phyloP scores from a whole-genome alignment of 2,329 filamentous ascomycete genomes.

The Parasarocladium wereldwijsianum region DNA sequence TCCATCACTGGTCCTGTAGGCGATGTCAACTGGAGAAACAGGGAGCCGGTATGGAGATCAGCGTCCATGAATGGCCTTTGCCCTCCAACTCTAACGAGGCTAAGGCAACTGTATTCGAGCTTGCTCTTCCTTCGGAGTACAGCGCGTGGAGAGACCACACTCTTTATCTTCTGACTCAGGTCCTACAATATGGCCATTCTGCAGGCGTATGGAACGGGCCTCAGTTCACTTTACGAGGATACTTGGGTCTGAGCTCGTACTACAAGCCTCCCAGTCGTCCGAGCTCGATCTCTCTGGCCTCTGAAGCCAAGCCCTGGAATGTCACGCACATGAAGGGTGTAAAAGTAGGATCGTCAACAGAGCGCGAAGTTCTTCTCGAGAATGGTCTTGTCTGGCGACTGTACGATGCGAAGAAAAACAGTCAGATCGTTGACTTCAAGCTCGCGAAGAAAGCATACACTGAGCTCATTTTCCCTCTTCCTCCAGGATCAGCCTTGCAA shows the following conservation, averaged over 20 bases:
- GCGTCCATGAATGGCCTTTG: conserved; percentile 41
- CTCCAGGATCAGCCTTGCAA: conserved; percentile 15
- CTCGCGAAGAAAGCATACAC: conserved; percentile 11
- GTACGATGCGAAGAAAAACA: conserved; percentile 14
- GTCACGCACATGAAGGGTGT: neutral
- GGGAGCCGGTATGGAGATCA: conserved; percentile 26
- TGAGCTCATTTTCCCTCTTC: conserved; percentile 26
- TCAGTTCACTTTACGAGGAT: too few relatives aligned
- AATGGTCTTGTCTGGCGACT: conserved; percentile 28
- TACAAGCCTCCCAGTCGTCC: neutral
- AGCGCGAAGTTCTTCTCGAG: conserved; percentile 4
- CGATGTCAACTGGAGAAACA: too few relatives aligned
- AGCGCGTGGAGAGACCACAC: conserved; percentile 32
- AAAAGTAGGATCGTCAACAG: neutral
- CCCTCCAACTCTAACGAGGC: conserved; percentile 16
- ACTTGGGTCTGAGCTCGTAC: neutral
- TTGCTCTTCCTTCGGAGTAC: conserved; percentile 24
- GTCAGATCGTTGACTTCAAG: conserved; percentile 8
- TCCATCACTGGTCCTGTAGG: too few relatives aligned
- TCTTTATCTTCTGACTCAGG: conserved; percentile 19
- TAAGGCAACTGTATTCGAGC: conserved; percentile 37
- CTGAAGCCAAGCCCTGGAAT: conserved; percentile 1
- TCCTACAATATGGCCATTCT: too few relatives aligned
- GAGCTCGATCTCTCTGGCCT: neutral
- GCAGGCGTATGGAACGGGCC: too few relatives aligned